phyloP scores from a whole-genome alignment of 192 early-diverging fungal species.

The Coemansia sp. region DNA sequence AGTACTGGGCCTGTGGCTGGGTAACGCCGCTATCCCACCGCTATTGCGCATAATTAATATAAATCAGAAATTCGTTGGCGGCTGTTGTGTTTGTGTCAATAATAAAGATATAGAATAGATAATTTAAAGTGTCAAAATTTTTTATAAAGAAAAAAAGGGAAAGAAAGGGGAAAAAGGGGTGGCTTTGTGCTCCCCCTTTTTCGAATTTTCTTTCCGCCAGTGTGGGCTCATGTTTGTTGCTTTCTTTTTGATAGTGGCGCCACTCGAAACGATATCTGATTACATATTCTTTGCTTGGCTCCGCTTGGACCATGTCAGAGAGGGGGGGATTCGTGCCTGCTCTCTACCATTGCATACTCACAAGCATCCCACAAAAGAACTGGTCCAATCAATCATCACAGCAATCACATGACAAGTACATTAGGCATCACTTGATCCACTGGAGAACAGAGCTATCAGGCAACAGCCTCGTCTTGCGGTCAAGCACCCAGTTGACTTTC shows the following conservation, averaged over 20 bases:
- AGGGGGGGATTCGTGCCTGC: too few species aligned
- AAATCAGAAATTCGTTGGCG: not conserved
- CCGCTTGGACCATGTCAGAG: not conserved
- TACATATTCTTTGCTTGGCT: not conserved
- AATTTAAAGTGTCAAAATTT: too few species aligned
- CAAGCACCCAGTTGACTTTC: constrained; percentile 61
- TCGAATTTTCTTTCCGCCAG: not conserved
- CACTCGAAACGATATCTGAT: not conserved
- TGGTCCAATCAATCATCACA: not conserved
- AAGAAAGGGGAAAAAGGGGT: not conserved
- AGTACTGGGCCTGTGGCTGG: constrained; percentile 4
- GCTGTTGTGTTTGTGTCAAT: not conserved
- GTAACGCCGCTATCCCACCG: constrained; percentile 1
- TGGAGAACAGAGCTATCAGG: constrained; percentile 17
- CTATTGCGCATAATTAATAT: not conserved
- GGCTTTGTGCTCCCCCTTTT: not conserved
- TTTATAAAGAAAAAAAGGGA: not conserved
- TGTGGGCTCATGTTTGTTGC: not conserved
- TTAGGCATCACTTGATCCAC: constrained; percentile 19
- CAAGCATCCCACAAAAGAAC: not conserved
- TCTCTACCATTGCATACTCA: too few species aligned
- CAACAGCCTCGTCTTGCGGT: constrained; percentile 11
- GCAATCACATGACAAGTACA: not conserved
- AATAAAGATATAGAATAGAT: not conserved
- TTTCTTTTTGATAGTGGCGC: not conserved